A percentile compares a stretch with the other conserved stretches of the same genome.
Conservation (phyloP, 495 filamentous ascomycete species). For the Sporormia fimetaria region DNA sequence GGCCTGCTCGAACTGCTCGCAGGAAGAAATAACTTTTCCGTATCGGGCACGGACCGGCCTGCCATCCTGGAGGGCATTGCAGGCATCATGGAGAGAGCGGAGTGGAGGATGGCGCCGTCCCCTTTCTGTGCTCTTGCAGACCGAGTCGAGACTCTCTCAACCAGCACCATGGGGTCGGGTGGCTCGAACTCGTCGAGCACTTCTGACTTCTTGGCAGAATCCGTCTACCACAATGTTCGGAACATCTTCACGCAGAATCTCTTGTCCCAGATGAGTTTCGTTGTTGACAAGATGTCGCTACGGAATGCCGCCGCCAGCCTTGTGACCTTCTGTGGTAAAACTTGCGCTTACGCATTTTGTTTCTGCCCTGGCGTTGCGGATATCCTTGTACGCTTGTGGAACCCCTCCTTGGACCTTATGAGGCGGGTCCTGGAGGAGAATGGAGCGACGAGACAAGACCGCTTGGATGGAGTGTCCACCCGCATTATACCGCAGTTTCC, state of each 20-base stretch:
- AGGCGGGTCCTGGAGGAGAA: slow-evolving; percentile 61
- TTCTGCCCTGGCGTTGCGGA: slow-evolving; percentile 87
- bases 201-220: slow-evolving; percentile 76
- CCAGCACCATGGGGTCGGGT: slow-evolving; percentile 35
- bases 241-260: slow-evolving; percentile 84
- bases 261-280: slow-evolving; percentile 73
- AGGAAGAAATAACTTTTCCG: slow-evolving; percentile 55
- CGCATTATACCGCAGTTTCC: slow-evolving; percentile 65
- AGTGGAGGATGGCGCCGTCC: slow-evolving; percentile 71
- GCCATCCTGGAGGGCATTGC: slow-evolving; percentile 70
- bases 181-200: slow-evolving; percentile 47
- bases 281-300: slow-evolving; percentile 84
- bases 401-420: slow-evolving; percentile 50
- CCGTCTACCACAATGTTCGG: slow-evolving; percentile 86
- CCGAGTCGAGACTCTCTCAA: slow-evolving; percentile 37
- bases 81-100: slow-evolving; percentile 80
- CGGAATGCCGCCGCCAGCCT: slow-evolving; percentile 82
- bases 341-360: slow-evolving; percentile 90
- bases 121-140: slow-evolving; percentile 49
- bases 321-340: slow-evolving; percentile 88
- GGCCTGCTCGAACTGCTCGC: slow-evolving; percentile 79
- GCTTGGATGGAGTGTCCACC: slow-evolving; percentile 34
- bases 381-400: slow-evolving; percentile 75
- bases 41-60: slow-evolving; percentile 69
- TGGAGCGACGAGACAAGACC: slow-evolving; percentile 37